phyloP scores from a whole-genome alignment of 768 basidiomycete genomes.

The Auricularia sp. region DNA sequence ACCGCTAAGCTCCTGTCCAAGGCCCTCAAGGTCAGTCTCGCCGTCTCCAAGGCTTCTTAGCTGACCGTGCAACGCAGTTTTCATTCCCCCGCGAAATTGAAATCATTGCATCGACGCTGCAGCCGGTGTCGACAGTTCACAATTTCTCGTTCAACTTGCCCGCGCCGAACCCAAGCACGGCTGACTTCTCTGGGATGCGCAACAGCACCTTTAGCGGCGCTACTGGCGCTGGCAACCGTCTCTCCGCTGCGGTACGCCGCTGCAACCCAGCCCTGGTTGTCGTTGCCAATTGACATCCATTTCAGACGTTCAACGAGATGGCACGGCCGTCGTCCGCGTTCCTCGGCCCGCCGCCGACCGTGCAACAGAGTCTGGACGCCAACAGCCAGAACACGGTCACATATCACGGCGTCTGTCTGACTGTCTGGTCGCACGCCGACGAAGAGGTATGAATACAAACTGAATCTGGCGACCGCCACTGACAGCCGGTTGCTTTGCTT shows the following conservation, averaged over 20 bases:
- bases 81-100: conserved; percentile 89
- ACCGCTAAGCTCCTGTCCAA: conserved; percentile 86
- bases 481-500: background rate
- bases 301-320: conserved; percentile 4
- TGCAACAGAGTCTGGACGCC: conserved; percentile 22
- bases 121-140: conserved; percentile 87
- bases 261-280: background rate
- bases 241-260: background rate
- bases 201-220: background rate
- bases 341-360: conserved; percentile 67
- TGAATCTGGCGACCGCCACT: background rate
- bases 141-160: conserved; percentile 84
- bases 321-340: conserved; percentile 70
- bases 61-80: conserved; percentile 36
- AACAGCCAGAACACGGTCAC: conserved; percentile 41
- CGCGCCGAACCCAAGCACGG: conserved; percentile 44
- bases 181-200: background rate
- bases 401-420: conserved; percentile 86
- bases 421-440: conserved; percentile 94
- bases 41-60: background rate
- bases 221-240: conserved; percentile 1
- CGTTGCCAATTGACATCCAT: background rate
- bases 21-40: conserved; percentile 61
- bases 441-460: conserved; percentile 32
- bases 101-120: conserved; percentile 88